Base-by-base conservation (phyloP, 169 alveolate species). In the Miamiensis avidus region DNA sequence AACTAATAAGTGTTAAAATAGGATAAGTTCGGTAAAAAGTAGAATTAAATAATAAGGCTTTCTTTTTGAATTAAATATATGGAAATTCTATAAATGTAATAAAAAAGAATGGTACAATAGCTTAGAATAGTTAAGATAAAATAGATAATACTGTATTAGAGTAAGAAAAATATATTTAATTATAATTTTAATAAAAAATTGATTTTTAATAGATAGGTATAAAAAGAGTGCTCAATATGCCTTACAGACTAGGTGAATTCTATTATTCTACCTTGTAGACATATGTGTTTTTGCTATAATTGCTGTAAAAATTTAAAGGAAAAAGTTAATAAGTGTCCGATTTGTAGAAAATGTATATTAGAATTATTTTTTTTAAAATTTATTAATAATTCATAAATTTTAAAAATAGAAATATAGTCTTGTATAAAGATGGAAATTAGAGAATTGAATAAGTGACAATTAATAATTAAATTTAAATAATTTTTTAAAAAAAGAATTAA, bases 201-300 rank as follows among this genome's bases (percentile, higher is more conserved):
- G 69, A 11, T 49, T 49, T 49, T 11, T 49, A 11, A 49, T 11
- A 49, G 69, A 49, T 49, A 49, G 69, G 69, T 49, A 49, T 49
- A 49, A 20, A 79, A 79, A 64, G 84, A 79, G 31, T 79, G 84
- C 29, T 49, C 75, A n/a, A 79, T 79, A 28, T 79, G 84, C 25
- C 64, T 79, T 25, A 29, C 64, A 34, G 75, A 79, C 34, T 29
- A 30, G 64, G 65, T 79, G 1, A 49, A 79, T 65, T 49, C 76
- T 0, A 79, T 79, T 0, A 79, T 79, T 65, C 29, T 79, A 29
- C 84, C 84, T 6, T 79, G 84, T 79, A 69, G 75, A 20, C 84
- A 79, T 65, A 65, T 79, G 76, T 79, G 84, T 65, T 64, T 79
- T 29, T 79, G 84, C 29, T 49, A 79, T 49, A 34, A 49, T 49